Evolutionary conservation across 2,329 filamentous ascomycete genomes (phyloP).

Genomic region (Ophiosphaerella herpotricha): DNA sequence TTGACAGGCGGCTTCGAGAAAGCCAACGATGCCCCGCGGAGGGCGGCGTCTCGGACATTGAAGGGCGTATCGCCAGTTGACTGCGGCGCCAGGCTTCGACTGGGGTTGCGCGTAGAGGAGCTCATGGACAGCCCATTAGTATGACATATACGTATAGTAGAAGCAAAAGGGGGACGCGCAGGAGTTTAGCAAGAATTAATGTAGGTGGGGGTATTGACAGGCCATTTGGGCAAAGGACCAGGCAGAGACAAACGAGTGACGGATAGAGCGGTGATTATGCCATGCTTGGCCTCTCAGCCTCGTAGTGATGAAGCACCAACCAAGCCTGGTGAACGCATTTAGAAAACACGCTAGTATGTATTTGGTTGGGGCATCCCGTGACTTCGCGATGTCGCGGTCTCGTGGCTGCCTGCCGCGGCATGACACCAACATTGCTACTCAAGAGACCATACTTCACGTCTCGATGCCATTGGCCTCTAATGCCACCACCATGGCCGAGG

Average conservation of each 20-base stretch:
- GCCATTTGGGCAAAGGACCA: constrained; percentile 19
- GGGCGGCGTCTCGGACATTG: constrained; percentile 51
- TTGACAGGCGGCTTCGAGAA: constrained; percentile 53
- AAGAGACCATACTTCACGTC: background rate
- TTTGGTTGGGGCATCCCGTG: constrained; percentile 11
- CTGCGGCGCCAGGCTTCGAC: constrained; percentile 27
- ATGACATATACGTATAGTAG: constrained; percentile 15
- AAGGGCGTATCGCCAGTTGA: constrained; percentile 41
- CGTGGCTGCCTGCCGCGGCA: constrained; percentile 11
- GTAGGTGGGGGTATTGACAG: constrained; percentile 7
- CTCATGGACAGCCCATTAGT: constrained; percentile 46
- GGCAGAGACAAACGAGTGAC: constrained; percentile 10
- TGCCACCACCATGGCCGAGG: constrained; percentile 33
- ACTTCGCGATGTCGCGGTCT: constrained; percentile 20
- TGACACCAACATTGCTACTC: background rate
- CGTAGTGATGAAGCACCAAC: constrained; percentile 5
- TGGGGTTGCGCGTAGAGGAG: constrained; percentile 35
- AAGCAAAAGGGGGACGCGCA: constrained; percentile 1
- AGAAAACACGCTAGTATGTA: constrained; percentile 10
- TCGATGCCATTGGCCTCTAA: constrained; percentile 5
- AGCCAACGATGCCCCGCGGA: constrained; percentile 55
- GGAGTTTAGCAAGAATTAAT: background rate
- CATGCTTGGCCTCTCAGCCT: constrained; percentile 1
- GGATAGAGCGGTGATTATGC: constrained; percentile 10
- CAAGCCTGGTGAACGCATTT: background rate